These are phyloP conservation scores for Primulina huaijiensis DNA, from an alignment of 257 asterid genomes.

Conservation along the genomic window DNA sequence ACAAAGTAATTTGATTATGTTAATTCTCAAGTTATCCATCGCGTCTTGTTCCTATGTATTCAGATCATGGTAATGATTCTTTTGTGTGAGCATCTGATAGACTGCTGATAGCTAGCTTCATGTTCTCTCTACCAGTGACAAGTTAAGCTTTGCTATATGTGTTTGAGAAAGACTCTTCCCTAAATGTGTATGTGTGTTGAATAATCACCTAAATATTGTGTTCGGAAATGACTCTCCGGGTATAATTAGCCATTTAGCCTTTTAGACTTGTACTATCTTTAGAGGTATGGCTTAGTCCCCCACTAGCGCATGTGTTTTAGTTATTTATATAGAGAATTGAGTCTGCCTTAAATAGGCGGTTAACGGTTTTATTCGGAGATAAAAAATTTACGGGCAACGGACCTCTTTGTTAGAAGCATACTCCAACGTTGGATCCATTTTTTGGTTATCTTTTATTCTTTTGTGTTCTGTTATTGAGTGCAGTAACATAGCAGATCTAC, in stretches of 20 bases:
- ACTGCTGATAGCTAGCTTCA: not conserved
- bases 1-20: not conserved
- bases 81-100: not conserved
- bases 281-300: not conserved
- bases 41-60: not conserved
- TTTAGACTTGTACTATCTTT: not conserved
- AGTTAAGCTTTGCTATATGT: not conserved
- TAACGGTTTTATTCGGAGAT: not conserved
- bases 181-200: not conserved
- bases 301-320: not conserved
- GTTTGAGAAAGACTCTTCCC: not conserved
- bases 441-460: not conserved
- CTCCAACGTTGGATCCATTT: not conserved
- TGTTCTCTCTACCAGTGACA: not conserved
- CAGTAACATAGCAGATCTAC: not conserved
- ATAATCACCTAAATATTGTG: not conserved
- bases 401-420: not conserved
- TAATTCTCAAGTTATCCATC: not conserved
- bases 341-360: not conserved
- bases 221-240: not conserved
- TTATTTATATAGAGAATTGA: too few species aligned
- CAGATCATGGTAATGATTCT: not conserved
- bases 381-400: not conserved
- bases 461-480: too few species aligned
- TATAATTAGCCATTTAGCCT: not conserved